These are phyloP conservation scores for Leccinellum albellum DNA, from an alignment of 768 basidiomycete species.

Conservation along the genomic window DNA sequence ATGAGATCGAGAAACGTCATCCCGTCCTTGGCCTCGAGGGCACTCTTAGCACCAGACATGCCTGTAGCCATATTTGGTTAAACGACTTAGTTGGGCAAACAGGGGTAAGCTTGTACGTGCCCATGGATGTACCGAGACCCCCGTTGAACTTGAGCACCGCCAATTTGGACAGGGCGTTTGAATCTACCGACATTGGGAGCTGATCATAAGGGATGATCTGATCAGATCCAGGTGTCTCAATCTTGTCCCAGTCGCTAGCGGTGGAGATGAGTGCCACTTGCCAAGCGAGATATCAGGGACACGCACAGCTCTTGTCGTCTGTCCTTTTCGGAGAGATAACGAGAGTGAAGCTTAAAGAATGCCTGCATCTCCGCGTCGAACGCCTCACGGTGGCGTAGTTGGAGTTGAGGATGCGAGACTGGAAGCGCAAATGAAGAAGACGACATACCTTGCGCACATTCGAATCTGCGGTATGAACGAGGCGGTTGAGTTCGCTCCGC, in stretches of 20 bases:
- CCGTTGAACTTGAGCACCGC: conserved; percentile 96
- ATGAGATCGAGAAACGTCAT: conserved; percentile 97
- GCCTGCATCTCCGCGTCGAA: conserved; percentile 96
- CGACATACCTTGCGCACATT: conserved; percentile 51
- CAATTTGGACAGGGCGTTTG: conserved; percentile 80
- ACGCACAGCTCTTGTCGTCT: conserved; percentile 83
- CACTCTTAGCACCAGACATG: conserved; percentile 85
- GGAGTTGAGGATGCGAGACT: conserved; percentile 36
- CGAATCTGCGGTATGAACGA: conserved; percentile 59
- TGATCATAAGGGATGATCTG: conserved; percentile 81
- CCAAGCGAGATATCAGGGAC: conserved; percentile 5
- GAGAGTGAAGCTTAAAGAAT: conserved; percentile 94
- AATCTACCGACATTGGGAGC: conserved; percentile 56
- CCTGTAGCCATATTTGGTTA: conserved; percentile 36
- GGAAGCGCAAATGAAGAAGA: conserved; percentile 25
- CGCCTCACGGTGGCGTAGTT: conserved; percentile 29
- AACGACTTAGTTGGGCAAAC: background rate
- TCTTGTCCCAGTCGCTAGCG: conserved; percentile 82
- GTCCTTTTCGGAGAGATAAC: conserved; percentile 87
- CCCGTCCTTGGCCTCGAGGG: conserved; percentile 94
- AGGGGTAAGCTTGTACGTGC: conserved; percentile 35
- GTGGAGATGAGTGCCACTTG: conserved; percentile 3
- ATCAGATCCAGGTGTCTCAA: conserved; percentile 81
- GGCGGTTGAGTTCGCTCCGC: conserved; percentile 63
- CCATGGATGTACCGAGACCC: conserved; percentile 89